phyloP scores from a whole-genome alignment of 2,329 filamentous ascomycete species.

The Atkinsonella texensis region DNA sequence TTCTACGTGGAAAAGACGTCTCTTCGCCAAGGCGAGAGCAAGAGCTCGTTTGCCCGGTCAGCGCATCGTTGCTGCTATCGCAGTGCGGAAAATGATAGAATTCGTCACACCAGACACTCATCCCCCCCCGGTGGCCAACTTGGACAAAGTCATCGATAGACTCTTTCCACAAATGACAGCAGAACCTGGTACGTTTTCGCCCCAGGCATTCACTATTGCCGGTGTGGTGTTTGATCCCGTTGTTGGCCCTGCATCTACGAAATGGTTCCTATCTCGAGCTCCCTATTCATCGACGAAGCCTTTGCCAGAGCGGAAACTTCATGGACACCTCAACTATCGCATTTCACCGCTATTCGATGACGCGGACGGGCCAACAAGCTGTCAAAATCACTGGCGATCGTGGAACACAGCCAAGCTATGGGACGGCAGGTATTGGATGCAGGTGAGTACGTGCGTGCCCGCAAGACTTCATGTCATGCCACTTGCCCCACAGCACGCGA shows the following conservation, averaged over 20 bases:
- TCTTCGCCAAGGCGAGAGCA: conserved; percentile 13
- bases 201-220: conserved; percentile 30
- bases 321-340: conserved; percentile 11
- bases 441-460: conserved; percentile 30
- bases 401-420: conserved; percentile 30
- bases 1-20: conserved; percentile 7
- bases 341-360: not conserved
- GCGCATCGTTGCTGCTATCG: conserved; percentile 31
- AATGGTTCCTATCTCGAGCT: conserved; percentile 35
- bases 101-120: conserved; percentile 38
- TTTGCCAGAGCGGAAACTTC: conserved; percentile 15
- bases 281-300: conserved; percentile 31
- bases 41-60: conserved; percentile 21
- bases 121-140: conserved; percentile 27
- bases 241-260: conserved; percentile 9
- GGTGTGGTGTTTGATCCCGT: conserved; percentile 28
- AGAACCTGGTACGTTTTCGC: conserved; percentile 7
- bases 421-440: conserved; percentile 53
- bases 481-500: conserved; percentile 30
- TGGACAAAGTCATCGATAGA: conserved; percentile 33
- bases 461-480: conserved; percentile 33
- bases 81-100: conserved; percentile 35
- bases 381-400: conserved; percentile 14
- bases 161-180: conserved; percentile 34
- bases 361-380: conserved; percentile 4